These are phyloP conservation scores for Prinsepia uniflora DNA, from an alignment of 306 rosid species.

Conservation along the genomic window DNA sequence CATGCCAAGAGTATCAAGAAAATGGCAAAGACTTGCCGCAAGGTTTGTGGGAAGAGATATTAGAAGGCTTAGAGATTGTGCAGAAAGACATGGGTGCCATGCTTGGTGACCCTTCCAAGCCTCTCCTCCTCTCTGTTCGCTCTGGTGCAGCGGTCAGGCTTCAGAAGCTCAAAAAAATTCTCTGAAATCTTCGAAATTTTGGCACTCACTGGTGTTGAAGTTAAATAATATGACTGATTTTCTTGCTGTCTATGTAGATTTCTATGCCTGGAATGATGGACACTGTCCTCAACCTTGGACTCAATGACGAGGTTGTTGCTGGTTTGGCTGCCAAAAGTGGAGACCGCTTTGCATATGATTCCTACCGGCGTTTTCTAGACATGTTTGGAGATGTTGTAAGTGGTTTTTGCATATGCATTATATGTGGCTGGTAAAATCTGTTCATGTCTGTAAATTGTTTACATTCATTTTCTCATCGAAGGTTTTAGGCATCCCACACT, in stretches of 20 bases:
- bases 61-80: constrained; percentile 56
- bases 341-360: constrained; percentile 92
- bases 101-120: constrained; percentile 82
- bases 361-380: constrained; percentile 88
- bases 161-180: not conserved
- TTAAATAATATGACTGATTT: not conserved
- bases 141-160: constrained; percentile 89
- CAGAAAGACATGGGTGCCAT: constrained; percentile 68
- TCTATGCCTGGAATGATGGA: constrained; percentile 99
- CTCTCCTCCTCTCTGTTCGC: constrained; percentile 86
- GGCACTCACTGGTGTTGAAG: no score
- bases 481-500: constrained; percentile 90
- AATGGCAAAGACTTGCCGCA: constrained; percentile 55
- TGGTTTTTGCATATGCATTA: constrained; percentile 24
- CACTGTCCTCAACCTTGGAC: constrained; percentile 96
- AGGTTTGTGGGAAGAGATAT: constrained; percentile 79
- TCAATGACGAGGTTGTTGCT: constrained; percentile 81
- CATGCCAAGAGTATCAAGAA: constrained; percentile 88
- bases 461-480: constrained; percentile 20
- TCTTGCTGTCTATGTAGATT: constrained; percentile 38
- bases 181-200: no score
- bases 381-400: constrained; percentile 98
- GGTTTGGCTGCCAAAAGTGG: constrained; percentile 91
- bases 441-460: not conserved
- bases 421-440: not conserved